Evolutionary conservation across 2,329 filamentous ascomycete genomes (phyloP).

Genomic region (Colletotrichum salicis): DNA sequence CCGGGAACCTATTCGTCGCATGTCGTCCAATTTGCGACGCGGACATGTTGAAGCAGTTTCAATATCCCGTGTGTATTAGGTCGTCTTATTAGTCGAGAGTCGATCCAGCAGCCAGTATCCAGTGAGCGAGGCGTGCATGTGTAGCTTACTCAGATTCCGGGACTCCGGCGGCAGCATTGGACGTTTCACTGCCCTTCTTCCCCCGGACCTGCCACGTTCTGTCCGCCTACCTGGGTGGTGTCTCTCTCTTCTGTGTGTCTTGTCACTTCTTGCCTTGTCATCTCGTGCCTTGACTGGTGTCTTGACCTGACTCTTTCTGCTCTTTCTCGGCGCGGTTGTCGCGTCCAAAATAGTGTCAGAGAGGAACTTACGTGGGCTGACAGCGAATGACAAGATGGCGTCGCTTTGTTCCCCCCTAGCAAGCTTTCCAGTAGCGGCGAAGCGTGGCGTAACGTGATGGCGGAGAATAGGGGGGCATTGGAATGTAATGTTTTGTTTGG

Average conservation of each 20-base stretch:
- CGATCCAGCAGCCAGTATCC: not conserved
- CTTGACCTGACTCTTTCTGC: not conserved
- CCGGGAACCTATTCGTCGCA: slow-evolving; percentile 20
- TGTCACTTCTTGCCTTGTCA: not conserved
- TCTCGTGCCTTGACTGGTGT: not conserved
- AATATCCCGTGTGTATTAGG: not conserved
- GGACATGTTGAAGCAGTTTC: slow-evolving; percentile 17
- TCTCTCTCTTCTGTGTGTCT: not conserved
- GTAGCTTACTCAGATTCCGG: not conserved
- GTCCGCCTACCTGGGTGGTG: not conserved
- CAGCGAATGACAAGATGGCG: not conserved
- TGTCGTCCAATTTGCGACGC: slow-evolving; percentile 19
- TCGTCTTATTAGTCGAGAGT: not conserved
- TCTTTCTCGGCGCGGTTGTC: not conserved
- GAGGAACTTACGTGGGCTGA: not conserved
- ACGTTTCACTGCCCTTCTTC: slow-evolving; percentile 12
- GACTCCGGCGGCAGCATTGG: not conserved
- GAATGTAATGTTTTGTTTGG: not conserved
- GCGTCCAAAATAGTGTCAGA: not conserved
- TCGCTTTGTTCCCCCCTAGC: not conserved
- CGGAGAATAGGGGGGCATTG: not conserved
- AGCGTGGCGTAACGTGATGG: not conserved
- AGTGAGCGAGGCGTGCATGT: not conserved
- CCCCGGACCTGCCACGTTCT: not conserved
- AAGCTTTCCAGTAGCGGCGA: not conserved